A percentile compares a stretch with the other conserved stretches of the same genome.
These are phyloP conservation scores for Aureobasidium sp. DNA, from an alignment of 2,329 filamentous ascomycete genomes.

Conservation along the genomic window DNA sequence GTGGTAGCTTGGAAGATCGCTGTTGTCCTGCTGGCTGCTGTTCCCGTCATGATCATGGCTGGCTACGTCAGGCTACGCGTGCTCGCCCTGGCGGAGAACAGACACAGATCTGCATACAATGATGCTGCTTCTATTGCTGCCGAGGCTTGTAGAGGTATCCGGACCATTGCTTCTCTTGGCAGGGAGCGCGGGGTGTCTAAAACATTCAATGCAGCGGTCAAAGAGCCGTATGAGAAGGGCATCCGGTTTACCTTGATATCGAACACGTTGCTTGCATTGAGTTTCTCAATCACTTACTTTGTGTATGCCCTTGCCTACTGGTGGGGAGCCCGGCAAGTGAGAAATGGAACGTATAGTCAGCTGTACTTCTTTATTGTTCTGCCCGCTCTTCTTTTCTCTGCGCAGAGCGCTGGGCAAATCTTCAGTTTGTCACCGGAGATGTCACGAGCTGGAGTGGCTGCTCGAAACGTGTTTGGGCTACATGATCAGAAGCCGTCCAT, in stretches of 20 bases:
- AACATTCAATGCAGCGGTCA: conserved; percentile 30
- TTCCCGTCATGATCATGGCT: conserved; percentile 38
- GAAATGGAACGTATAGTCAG: conserved; percentile 33
- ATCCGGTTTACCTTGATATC: conserved; percentile 32
- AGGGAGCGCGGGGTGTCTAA: conserved; percentile 32
- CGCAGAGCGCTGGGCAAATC: conserved; percentile 38
- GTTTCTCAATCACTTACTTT: conserved; percentile 38
- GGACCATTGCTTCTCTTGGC: conserved; percentile 44
- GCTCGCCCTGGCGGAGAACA: conserved; percentile 50
- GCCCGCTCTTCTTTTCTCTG: conserved; percentile 38
- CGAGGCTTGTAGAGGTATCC: conserved; percentile 57
- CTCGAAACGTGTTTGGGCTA: conserved; percentile 35
- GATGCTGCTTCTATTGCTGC: conserved; percentile 56
- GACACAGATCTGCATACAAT: conserved; percentile 56
- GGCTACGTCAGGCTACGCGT: conserved; percentile 40
- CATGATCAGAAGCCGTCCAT: conserved; percentile 34
- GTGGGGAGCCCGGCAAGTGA: conserved; percentile 38
- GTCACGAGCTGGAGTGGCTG: conserved; percentile 35
- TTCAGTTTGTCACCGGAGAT: conserved; percentile 40
- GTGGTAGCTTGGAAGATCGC: conserved; percentile 44
- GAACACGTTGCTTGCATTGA: conserved; percentile 36
- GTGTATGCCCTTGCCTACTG: conserved; percentile 42
- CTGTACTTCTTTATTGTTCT: conserved; percentile 38
- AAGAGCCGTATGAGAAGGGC: conserved; percentile 32
- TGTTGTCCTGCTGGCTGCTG: conserved; percentile 40